A percentile compares a stretch with the other conserved stretches of the same genome.
Conservation (phyloP, 805 yeast genomes). For the Clavispora santaluciae region DNA sequence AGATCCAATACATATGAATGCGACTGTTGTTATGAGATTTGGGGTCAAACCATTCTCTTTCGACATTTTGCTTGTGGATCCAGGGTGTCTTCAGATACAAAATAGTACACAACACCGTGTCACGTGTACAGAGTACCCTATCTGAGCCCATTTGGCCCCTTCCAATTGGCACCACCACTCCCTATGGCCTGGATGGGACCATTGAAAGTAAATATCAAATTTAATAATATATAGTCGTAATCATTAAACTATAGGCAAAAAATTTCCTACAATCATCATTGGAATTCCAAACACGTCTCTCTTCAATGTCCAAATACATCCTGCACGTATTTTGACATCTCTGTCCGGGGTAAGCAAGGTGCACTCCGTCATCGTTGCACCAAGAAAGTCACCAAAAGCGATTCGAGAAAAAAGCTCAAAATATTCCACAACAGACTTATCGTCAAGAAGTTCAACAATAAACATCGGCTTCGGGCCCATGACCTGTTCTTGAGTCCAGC, state of each 20-base stretch:
- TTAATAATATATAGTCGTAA: neutral
- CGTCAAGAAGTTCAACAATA: slow-evolving; percentile 82
- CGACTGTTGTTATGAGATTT: slow-evolving; percentile 40
- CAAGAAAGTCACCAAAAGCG: slow-evolving; percentile 87
- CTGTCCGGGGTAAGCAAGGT: slow-evolving; percentile 60
- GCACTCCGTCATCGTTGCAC: slow-evolving; percentile 82
- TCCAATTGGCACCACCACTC: too few relatives aligned
- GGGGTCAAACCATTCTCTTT: slow-evolving; percentile 13
- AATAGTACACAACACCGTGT: neutral
- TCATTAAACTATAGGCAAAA: slow-evolving; percentile 62
- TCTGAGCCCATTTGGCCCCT: neutral
- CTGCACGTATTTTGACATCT: slow-evolving; percentile 59
- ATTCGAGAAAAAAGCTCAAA: slow-evolving; percentile 79
- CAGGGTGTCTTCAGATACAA: too few relatives aligned
- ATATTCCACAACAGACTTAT: slow-evolving; percentile 78
- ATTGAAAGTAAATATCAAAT: too few relatives aligned
- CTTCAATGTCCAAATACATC: slow-evolving; percentile 88
- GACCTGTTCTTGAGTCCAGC: slow-evolving; percentile 76
- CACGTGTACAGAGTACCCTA: neutral
- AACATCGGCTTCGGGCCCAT: slow-evolving; percentile 60
- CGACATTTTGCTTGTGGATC: neutral
- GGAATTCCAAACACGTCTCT: slow-evolving; percentile 96
- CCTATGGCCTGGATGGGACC: too few relatives aligned
- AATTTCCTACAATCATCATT: slow-evolving; percentile 93
- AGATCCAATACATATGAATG: slow-evolving; percentile 69